Evolutionary conservation across 257 asterid genomes (phyloP).

Genomic region (Capsicum pubescens): DNA sequence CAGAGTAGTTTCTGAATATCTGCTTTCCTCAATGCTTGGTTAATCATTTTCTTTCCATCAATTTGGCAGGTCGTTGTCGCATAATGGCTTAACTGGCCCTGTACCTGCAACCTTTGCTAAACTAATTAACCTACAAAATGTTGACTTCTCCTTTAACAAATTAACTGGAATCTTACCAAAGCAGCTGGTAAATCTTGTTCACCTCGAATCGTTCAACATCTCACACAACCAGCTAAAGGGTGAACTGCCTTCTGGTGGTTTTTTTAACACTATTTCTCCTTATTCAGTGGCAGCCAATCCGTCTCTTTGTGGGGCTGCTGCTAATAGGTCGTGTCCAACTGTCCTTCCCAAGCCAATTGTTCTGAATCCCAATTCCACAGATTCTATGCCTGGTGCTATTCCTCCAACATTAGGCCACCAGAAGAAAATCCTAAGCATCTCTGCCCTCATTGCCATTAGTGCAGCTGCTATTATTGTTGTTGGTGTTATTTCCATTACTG

Average conservation of each 20-base stretch:
- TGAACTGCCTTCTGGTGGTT: conserved; percentile 75
- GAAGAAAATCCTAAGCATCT: conserved; percentile 80
- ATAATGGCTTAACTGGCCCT: conserved; percentile 64
- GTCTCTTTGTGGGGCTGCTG: conserved; percentile 79
- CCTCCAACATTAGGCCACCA: conserved; percentile 55
- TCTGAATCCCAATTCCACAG: conserved; percentile 73
- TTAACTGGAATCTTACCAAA: conserved; percentile 73
- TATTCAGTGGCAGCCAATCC: conserved; percentile 74
- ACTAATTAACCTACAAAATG: conserved; percentile 58
- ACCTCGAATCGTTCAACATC: conserved; percentile 67
- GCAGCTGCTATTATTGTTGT: conserved; percentile 80
- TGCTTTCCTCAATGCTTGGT: conserved; percentile 20
- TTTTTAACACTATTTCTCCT: conserved; percentile 80
- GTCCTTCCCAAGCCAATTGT: conserved; percentile 91
- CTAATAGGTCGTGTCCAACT: conserved; percentile 60
- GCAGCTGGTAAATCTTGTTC: conserved; percentile 70
- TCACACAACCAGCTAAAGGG: conserved; percentile 87
- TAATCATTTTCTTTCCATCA: conserved; percentile 28
- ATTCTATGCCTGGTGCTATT: conserved; percentile 54
- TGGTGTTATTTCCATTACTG: conserved; percentile 84
- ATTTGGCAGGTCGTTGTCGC: conserved; percentile 65
- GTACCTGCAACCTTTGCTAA: conserved; percentile 65
- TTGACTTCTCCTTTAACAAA: conserved; percentile 77
- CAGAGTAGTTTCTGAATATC: background rate
- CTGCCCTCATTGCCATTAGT: conserved; percentile 88